Evolutionary conservation across 2,329 filamentous ascomycete species (phyloP), one percentile per base, ranked within the genome.

Genomic region (Talaromyces funiculosus): DNA sequence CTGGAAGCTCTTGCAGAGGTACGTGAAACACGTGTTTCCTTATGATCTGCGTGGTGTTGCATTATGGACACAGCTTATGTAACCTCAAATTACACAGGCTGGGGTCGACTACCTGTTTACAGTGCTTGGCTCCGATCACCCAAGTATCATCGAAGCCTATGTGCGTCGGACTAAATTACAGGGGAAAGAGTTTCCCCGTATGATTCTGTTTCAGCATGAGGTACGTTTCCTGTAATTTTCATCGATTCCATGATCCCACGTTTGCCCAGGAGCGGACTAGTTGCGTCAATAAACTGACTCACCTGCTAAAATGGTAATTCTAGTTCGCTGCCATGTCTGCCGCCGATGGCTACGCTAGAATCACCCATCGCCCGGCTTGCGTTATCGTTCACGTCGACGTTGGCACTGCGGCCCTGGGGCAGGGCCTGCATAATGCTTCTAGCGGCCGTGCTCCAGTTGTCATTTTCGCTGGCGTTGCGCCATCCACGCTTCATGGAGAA

Each of bases 321-420:
- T 59, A 64, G 63, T 64, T 64, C 43, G 63, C 63, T n/a, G 63
- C 63, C 26, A 64, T 64, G 40, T 64, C 63, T 51, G 63, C 63
- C 18, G 63, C 63, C 12, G 63, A 64, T 57, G 63, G 63, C 42
- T 64, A 63, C 22, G 63, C 63, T 18, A 59, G 63, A 45, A 58
- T 64, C 40, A 64, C 61, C 33, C 63, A 64, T 22, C 55, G 56
- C 6, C 63, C 63, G 9, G 63, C 63, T 3, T 87, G 83, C 63
- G 89, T 92, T 4, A 85, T 92, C 65, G 82, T 90, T 0, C 89
- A 91, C 68, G 89, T 91, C 55, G 89, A 92, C 65, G 89, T 91
- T 24, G 89, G 89, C 12, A 92, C 89, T 0, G 87, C 90, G 69
- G 89, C 85, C 8, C 79, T 92, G 3, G 89, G 86, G n/a, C 86